Evolutionary conservation across 495 filamentous ascomycete species (phyloP), one percentile per base, ranked within the genome.

Genomic region (Aspergillus sclerotioniger): DNA sequence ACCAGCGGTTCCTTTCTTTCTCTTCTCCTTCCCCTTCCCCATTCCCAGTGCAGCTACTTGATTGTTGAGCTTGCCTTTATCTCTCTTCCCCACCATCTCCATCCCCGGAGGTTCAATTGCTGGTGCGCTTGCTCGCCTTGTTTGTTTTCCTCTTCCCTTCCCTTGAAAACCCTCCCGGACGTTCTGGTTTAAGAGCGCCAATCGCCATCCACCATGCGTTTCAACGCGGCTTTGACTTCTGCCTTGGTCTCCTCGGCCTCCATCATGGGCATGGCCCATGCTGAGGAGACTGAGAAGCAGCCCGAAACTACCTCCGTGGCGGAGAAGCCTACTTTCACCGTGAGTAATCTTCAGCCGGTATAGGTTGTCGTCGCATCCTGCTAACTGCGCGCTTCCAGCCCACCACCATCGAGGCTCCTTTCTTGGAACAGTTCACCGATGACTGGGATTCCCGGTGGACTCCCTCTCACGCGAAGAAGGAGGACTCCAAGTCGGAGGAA

Each of bases 401-500:
- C 51, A 87, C 90, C 51, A 80, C 80, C 54, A 76, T 98, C 67
- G 90, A 98, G 75, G 95, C 89, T 59, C 90, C 91, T 41, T 98
- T 99, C 86, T 76, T 97, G 56, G 95, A 99, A 79, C 95, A 99
- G 74, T 99, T 99, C 82, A 96, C 90, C 73, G 86, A 91, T 57
- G 93, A 89, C 76, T 97, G 94, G 93, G 84, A 96, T 52, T 78
- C 80, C 47, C 80, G 95, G 71, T 99, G 95, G 95, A 89, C 91
- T 76, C 81, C 86, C 56, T 96, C 92, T 17, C 88, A 94, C 67
- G 95, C 95, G 61, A 98, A 98, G 84, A 98, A 98, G 84, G 90
- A 95, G 58, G 87, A 90, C 67, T 87, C 90, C 66, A 84, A 82
- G 65, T 81, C 86, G 32, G 90, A 92, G 53, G 94, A 98, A 72